Evolutionary conservation across 2,329 filamentous ascomycete genomes (phyloP).

Genomic region (Colletotrichum graminicola): DNA sequence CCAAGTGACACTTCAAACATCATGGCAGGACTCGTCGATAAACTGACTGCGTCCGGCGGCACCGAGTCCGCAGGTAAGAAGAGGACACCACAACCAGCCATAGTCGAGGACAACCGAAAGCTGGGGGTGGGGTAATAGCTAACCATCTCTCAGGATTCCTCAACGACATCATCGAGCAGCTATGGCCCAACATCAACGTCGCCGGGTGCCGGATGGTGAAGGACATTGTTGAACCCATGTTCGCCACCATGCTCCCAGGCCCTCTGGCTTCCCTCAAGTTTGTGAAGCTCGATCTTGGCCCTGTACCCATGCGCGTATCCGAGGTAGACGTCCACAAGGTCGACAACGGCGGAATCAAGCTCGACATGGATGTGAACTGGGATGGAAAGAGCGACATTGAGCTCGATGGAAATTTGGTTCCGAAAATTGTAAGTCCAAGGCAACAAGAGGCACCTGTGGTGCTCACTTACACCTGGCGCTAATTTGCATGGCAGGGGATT

Average conservation of each 20-base stretch:
- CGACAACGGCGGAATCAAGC: conserved; percentile 58
- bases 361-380: conserved; percentile 62
- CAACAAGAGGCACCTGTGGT: no score
- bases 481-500: conserved; percentile 53
- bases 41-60: conserved; percentile 56
- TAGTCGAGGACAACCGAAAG: neutral
- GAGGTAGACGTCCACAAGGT: conserved; percentile 61
- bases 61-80: conserved; percentile 53
- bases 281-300: conserved; percentile 59
- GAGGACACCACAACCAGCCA: neutral
- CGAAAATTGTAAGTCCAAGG: conserved; percentile 53
- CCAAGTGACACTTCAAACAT: conserved; percentile 15
- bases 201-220: conserved; percentile 59
- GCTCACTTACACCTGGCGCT: conserved; percentile 12
- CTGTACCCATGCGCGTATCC: conserved; percentile 55
- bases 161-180: conserved; percentile 60
- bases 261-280: conserved; percentile 58
- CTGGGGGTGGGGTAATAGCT: conserved; percentile 2
- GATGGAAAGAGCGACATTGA: conserved; percentile 61
- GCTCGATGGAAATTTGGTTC: conserved; percentile 56
- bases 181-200: conserved; percentile 63
- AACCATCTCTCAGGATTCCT: conserved; percentile 53
- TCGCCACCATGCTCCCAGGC: conserved; percentile 59
- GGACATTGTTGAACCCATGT: conserved; percentile 61
- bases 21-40: conserved; percentile 54